Evolutionary conservation across 371 early-diverging fungal species (phyloP), one percentile per base, ranked within the genome.

Genomic region (Mucor sp.): DNA sequence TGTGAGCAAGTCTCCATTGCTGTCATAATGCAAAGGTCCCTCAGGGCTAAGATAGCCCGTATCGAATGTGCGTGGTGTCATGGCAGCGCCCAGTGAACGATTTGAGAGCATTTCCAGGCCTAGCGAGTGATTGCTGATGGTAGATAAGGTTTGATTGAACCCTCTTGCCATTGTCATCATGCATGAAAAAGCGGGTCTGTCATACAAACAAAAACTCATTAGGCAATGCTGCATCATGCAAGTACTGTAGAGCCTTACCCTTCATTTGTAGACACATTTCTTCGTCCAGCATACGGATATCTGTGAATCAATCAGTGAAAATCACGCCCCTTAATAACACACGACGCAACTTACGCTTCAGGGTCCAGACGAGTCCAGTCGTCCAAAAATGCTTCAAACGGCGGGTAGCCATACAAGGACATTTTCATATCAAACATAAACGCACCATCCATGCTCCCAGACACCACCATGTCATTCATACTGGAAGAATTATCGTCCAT

Each of bases 131-230:
- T 78, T 74, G 4, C 65, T 68, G 9, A 74, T 78, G 27, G 71
- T 78, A 14, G 82, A 70, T 43, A 86, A 60, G 0, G 76, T 67
- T n/a, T 63, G 63, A 41, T 70, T 71, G 37, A 80, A 80, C 12
- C 79, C 85, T 33, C 69, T 47, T 7, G 84, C 85, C 81, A 86
- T 79, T 19, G 75, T 73, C 85, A 83, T 84, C 85, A 84, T 82
- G 65, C 85, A 85, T 14, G 85, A 77, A 60, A 77, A 80, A 0
- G 80, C 77, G 11, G 75, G 59, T 6, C 80, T 79, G 63, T 53
- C 25, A 44, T 64, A 44, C 39, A 48, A 21, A 47, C 47, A 19
- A 44, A 47, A 21, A 35, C 33, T 58, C 37, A 47, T 3, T 15
- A 19, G 15, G 11, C 17, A 23, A 7, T 23, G 14, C 23, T 50